These are phyloP conservation scores for Microbotryum scabiosae DNA, from an alignment of 1,284 basidiomycete genomes.

Conservation along the genomic window DNA sequence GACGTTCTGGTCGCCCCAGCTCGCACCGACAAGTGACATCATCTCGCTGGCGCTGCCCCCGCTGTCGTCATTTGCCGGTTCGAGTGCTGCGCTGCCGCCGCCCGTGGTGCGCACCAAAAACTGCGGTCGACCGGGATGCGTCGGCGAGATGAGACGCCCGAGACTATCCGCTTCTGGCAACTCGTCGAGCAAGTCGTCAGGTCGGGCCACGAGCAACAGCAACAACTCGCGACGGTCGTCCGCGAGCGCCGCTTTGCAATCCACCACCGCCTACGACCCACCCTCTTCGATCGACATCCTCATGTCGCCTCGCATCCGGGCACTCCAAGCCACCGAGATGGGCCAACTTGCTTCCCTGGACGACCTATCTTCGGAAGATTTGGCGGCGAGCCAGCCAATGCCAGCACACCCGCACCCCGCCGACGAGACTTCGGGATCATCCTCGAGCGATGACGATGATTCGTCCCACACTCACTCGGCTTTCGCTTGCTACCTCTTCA, in stretches of 20 bases:
- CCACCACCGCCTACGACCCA: conserved; percentile 1
- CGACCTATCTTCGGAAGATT: background rate
- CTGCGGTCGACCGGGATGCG: conserved; percentile 22
- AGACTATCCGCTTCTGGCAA: conserved; percentile 6
- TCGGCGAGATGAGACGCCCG: conserved; percentile 12
- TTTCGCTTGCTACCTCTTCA: conserved; percentile 30
- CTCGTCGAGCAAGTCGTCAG: background rate
- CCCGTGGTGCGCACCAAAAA: background rate
- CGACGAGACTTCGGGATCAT: background rate
- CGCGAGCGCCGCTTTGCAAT: conserved; percentile 5
- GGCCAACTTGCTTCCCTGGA: background rate
- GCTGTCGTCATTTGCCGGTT: background rate
- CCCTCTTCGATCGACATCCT: conserved; percentile 10
- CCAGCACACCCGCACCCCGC: background rate
- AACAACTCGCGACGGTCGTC: conserved; percentile 8
- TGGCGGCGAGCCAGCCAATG: background rate
- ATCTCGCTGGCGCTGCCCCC: background rate
- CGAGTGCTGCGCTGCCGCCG: too few relatives aligned
- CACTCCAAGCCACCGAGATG: conserved; percentile 3
- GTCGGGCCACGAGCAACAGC: conserved; percentile 7
- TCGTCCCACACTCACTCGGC: conserved; percentile 20
- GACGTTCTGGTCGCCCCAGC: background rate
- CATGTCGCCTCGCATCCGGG: conserved; percentile 21
- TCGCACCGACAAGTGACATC: background rate
- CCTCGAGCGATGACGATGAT: background rate